Conservation (phyloP, 768 basidiomycete species). For the Ramaria rubella region DNA sequence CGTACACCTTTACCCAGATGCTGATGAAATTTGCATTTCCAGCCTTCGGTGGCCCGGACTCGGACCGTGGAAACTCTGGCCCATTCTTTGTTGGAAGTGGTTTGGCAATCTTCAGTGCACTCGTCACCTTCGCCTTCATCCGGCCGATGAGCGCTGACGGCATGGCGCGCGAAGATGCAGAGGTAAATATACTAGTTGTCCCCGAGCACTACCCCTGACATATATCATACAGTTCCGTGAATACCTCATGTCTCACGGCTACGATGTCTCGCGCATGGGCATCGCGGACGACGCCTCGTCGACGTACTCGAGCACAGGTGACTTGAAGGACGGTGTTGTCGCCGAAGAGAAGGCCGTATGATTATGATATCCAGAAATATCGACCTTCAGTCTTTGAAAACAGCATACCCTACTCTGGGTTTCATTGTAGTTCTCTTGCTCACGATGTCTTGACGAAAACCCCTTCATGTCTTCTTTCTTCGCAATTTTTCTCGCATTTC, state of each 20-base stretch:
- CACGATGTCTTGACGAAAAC: no score
- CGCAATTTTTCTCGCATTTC: no score
- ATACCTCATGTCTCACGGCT: slow-evolving; percentile 75
- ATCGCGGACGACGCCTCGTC: slow-evolving; percentile 16
- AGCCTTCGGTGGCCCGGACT: slow-evolving; percentile 55
- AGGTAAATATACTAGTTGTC: no score
- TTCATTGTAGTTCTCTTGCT: no score
- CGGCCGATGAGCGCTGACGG: slow-evolving; percentile 68
- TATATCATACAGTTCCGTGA: slow-evolving; percentile 82
- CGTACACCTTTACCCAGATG: neutral
- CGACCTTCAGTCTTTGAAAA: no score
- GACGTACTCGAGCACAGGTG: neutral
- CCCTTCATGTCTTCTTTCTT: no score
- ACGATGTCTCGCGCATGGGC: slow-evolving; percentile 72
- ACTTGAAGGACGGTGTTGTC: neutral
- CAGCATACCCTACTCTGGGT: no score
- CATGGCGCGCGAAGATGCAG: slow-evolving; percentile 69
- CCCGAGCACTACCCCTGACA: no score
- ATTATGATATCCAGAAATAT: neutral
- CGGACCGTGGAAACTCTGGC: slow-evolving; percentile 63
- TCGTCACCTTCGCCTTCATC: slow-evolving; percentile 67
- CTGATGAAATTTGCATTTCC: neutral
- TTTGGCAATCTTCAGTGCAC: slow-evolving; percentile 72
- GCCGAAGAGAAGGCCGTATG: neutral
- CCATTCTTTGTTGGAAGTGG: slow-evolving; percentile 82